Conservation (phyloP, 108 stramenopile species). For the Bacterosira constricta region DNA sequence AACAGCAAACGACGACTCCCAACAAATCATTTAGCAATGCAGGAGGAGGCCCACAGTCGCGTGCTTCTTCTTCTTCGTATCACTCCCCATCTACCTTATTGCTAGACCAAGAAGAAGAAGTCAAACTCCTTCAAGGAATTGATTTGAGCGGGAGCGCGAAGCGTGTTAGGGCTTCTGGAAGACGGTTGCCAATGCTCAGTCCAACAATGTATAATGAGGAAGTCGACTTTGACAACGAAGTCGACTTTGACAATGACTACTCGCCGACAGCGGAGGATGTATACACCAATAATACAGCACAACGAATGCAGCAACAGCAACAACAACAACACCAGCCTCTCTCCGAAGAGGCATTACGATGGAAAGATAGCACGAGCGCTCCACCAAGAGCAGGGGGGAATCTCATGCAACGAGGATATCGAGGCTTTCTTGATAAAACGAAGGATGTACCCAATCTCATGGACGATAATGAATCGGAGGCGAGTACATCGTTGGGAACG, state of each 20-base stretch:
- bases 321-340: slow-evolving; percentile 18
- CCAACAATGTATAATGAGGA: slow-evolving; percentile 21
- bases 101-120: slow-evolving; percentile 20
- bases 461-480: slow-evolving; percentile 75
- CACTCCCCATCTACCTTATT: neutral
- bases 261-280: too few species aligned
- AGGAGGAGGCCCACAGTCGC: neutral
- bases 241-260: slow-evolving; percentile 10
- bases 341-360: slow-evolving; percentile 40
- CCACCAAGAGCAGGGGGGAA: slow-evolving; percentile 34
- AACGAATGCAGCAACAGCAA: slow-evolving; percentile 8
- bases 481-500: slow-evolving; percentile 52
- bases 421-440: slow-evolving; percentile 78
- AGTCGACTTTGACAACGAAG: slow-evolving; percentile 27
- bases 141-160: slow-evolving; percentile 39
- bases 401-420: slow-evolving; percentile 46
- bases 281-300: too few species aligned
- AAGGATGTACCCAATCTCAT: slow-evolving; percentile 83
- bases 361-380: slow-evolving; percentile 37
- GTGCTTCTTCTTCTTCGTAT: neutral
- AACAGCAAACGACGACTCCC: neutral
- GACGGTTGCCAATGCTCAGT: slow-evolving; percentile 8
- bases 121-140: slow-evolving; percentile 31
- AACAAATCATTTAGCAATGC: too few species aligned
- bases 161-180: slow-evolving; percentile 39